Percentiles rank a stretch among this genome's conserved stretches.
These are phyloP conservation scores for Exophiala oligosperma DNA, from an alignment of 2,329 filamentous ascomycete genomes.

Conservation along the genomic window DNA sequence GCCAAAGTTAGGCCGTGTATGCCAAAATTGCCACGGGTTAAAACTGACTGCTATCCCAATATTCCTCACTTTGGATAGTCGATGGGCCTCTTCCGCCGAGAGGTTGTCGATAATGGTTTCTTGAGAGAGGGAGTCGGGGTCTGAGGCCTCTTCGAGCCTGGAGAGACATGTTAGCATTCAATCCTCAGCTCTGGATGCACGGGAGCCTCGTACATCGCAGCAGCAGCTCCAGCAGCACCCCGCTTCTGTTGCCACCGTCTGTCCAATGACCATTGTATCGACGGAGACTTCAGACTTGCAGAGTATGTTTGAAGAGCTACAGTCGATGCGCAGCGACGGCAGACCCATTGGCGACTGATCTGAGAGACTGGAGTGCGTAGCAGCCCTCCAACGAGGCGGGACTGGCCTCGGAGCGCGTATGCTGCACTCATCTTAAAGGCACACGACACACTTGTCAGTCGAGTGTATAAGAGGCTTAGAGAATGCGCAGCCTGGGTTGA, in stretches of 20 bases:
- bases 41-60: slow-evolving; percentile 88
- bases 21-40: not conserved
- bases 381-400: slow-evolving; percentile 31
- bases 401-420: slow-evolving; percentile 23
- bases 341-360: slow-evolving; percentile 38
- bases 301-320: slow-evolving; percentile 9
- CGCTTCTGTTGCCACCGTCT: slow-evolving; percentile 45
- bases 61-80: slow-evolving; percentile 82
- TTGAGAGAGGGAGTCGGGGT: slow-evolving; percentile 59
- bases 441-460: not conserved
- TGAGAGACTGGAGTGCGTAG: slow-evolving; percentile 38
- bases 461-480: not conserved
- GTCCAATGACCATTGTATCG: slow-evolving; percentile 35
- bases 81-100: slow-evolving; percentile 72
- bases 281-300: slow-evolving; percentile 2
- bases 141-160: slow-evolving; percentile 58
- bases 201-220: slow-evolving; percentile 42
- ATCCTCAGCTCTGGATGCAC: not conserved
- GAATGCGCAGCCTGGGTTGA: not conserved
- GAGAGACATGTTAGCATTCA: not conserved
- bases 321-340: slow-evolving; percentile 38
- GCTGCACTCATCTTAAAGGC: slow-evolving; percentile 28
- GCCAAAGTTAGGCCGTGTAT: slow-evolving; percentile 16
- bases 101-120: slow-evolving; percentile 76
- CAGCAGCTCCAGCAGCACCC: slow-evolving; percentile 43